Base-by-base conservation (phyloP, 257 asterid species). In the Solanum chmielewskii region DNA sequence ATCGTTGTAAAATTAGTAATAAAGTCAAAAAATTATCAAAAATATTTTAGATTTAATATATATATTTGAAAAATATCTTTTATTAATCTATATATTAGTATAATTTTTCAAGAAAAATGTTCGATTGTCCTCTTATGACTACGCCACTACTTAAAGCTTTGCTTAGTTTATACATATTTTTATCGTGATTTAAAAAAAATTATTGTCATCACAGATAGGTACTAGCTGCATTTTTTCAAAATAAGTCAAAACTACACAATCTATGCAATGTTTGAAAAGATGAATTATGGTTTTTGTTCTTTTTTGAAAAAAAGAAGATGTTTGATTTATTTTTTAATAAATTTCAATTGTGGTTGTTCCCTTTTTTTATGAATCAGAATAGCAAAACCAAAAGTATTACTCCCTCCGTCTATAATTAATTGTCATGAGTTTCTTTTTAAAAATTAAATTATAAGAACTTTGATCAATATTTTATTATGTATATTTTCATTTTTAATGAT, bases 391-490 rank as follows among this genome's bases (percentile, higher is more conserved):
- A 35, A 35, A 35, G 1, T 35, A 35, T 35, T 35, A 35, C 39
- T 35, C 7, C 1, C 39, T 5, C 7, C 7, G 39, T 35, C 1
- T 35, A 35, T 4, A 6, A 35, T 35, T 35, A 35, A 6, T 35
- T 35, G 0, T 35, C 0, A 35, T 35, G 7, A 35, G 5, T 35
- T 35, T 35, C 39, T 1, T 35, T 35, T 35, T 35, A 1, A 35
- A 7, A 4, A 7, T 0, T 0, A 35, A 35, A 35, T 6, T 35
- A 5, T 35, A 4, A 35, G 0, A 35, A 35, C 0, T 35, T 35
- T 35, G 7, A 35, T 1, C 7, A 35, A 35, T 0, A 5, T 35
- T 5, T 35, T 35, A 35, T 6, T 35, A 35, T 35, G 1, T 5
- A 35, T 35, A 35, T 35, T 35, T 35, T 35, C 37, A 31, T 31